phyloP scores from a whole-genome alignment of 1,139 yeast species.

The Protomyces gravidus region DNA sequence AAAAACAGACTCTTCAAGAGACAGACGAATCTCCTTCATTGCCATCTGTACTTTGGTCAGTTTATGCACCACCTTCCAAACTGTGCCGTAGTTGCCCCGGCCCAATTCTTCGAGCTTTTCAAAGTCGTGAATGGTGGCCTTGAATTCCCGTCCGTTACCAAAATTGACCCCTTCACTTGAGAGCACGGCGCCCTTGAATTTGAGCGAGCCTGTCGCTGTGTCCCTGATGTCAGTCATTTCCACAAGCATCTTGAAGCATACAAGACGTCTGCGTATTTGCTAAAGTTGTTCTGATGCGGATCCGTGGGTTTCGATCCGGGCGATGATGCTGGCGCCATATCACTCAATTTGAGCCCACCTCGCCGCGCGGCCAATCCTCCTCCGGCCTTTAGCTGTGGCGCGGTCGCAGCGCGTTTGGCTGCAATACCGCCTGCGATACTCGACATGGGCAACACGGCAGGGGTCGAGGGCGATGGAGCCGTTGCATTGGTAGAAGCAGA shows the following conservation, averaged over 20 bases:
- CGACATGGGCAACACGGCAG: neutral
- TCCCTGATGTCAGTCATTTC: constrained; percentile 40
- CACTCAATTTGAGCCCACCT: constrained; percentile 5
- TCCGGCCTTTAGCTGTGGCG: constrained; percentile 12
- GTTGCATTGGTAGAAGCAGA: neutral
- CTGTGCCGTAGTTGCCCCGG: constrained; percentile 91
- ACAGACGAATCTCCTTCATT: constrained; percentile 74
- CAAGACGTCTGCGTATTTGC: constrained; percentile 25
- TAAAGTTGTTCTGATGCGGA: constrained; percentile 17
- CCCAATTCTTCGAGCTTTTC: constrained; percentile 75
- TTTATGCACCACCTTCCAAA: constrained; percentile 77
- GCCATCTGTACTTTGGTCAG: constrained; percentile 91
- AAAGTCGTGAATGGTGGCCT: constrained; percentile 75
- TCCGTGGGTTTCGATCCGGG: constrained; percentile 3
- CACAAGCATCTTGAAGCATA: no score
- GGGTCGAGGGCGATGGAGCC: neutral
- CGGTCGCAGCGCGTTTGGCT: constrained; percentile 14
- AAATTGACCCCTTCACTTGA: constrained; percentile 91
- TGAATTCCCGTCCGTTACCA: constrained; percentile 78
- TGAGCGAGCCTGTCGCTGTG: constrained; percentile 82
- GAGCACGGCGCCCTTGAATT: constrained; percentile 86
- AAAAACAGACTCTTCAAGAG: constrained; percentile 73
- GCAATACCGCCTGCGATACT: constrained; percentile 12
- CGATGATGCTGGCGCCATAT: constrained; percentile 13
- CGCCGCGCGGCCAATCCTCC: constrained; percentile 20